Conservation (phyloP, 495 filamentous ascomycete genomes). For the Talaromyces adpressus region DNA sequence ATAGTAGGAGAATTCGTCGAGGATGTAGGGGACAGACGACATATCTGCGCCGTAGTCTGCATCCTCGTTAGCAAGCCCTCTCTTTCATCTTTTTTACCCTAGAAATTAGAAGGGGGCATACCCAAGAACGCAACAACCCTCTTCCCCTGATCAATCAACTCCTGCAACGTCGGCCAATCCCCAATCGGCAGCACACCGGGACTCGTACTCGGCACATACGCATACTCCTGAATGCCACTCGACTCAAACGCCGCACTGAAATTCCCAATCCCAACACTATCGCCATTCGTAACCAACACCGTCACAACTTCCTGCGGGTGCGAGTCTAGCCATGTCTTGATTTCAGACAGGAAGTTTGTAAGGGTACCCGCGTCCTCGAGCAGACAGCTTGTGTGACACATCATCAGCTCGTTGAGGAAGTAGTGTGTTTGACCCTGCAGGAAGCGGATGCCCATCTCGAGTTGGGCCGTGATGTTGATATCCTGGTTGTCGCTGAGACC, state of each 20-base stretch:
- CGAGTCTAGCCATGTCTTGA: constrained; percentile 58
- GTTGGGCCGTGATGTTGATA: constrained; percentile 54
- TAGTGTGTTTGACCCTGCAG: constrained; percentile 64
- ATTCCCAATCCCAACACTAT: constrained; percentile 37
- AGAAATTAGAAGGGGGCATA: constrained; percentile 16
- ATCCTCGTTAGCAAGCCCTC: neutral
- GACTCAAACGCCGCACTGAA: constrained; percentile 48
- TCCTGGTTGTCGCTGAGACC: constrained; percentile 60
- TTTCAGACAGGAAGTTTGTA: constrained; percentile 43
- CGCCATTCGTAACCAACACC: constrained; percentile 61
- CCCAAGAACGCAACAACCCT: constrained; percentile 59
- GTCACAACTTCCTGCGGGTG: constrained; percentile 65
- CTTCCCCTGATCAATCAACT: constrained; percentile 52
- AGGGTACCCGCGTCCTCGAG: constrained; percentile 61
- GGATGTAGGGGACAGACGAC: constrained; percentile 50
- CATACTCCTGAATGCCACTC: constrained; percentile 51
- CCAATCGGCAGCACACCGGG: constrained; percentile 21
- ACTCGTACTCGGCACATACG: constrained; percentile 41
- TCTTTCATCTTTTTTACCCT: neutral
- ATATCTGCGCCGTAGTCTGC: constrained; percentile 43
- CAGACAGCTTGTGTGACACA: constrained; percentile 61
- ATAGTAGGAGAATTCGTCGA: constrained; percentile 61
- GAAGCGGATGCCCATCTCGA: constrained; percentile 61
- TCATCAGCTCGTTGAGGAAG: constrained; percentile 36
- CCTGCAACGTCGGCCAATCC: constrained; percentile 57